Percentiles rank a stretch among this genome's conserved stretches.
These are phyloP conservation scores for Kitagawia praeruptora DNA, from an alignment of 129 eudicot species.

Conservation along the genomic window DNA sequence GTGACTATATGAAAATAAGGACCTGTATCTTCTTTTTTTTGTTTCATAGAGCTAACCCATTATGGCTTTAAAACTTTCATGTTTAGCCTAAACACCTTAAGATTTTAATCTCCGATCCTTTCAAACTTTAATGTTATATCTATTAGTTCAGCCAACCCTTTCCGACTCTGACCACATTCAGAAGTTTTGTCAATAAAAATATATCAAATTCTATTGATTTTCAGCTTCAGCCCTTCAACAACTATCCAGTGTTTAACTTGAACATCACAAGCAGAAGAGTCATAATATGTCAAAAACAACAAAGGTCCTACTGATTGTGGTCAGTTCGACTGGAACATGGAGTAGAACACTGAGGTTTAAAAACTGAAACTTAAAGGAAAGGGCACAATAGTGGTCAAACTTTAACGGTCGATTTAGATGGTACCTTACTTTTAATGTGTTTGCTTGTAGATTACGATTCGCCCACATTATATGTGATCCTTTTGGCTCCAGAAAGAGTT, in stretches of 20 bases:
- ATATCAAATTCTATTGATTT: not conserved
- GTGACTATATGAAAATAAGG: too few species aligned
- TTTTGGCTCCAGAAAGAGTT: not conserved
- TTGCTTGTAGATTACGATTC: not conserved
- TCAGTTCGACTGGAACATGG: not conserved
- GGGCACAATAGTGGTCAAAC: not conserved
- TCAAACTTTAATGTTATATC: not conserved
- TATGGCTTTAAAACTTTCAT: too few species aligned
- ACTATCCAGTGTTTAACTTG: not conserved
- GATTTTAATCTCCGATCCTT: not conserved
- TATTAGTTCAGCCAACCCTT: too few species aligned
- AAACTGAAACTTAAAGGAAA: not conserved
- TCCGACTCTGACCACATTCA: too few species aligned
- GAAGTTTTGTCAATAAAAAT: too few species aligned
- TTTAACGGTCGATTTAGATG: not conserved
- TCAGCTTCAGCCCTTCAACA: not conserved
- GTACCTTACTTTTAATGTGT: not conserved
- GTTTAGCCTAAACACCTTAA: not conserved
- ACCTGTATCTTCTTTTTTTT: too few species aligned
- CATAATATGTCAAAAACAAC: not conserved
- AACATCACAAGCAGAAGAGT: not conserved
- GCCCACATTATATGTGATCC: not conserved
- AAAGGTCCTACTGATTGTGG: not conserved
- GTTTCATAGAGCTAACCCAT: too few species aligned
- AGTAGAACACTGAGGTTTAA: not conserved